These are phyloP conservation scores for Curvularia lunata DNA, from an alignment of 2,329 filamentous ascomycete species.

Conservation along the genomic window DNA sequence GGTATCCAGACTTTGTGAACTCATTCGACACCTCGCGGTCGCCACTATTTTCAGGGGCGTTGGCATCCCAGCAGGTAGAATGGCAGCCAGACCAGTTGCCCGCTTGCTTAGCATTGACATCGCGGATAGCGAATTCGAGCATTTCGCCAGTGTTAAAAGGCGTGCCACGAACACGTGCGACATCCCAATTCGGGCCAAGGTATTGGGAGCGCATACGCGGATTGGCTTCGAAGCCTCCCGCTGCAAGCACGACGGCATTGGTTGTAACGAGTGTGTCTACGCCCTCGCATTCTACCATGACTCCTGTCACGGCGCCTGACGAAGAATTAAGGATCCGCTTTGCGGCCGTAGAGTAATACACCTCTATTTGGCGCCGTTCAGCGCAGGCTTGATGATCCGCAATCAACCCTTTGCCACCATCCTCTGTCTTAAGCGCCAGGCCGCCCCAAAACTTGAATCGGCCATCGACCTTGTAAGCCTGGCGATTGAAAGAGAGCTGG, in stretches of 20 bases:
- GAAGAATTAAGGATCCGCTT: constrained; percentile 49
- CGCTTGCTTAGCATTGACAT: constrained; percentile 58
- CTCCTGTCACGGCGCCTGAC: constrained; percentile 42
- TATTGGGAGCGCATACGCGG: constrained; percentile 62
- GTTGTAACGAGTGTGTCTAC: constrained; percentile 40
- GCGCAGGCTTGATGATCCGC: constrained; percentile 57
- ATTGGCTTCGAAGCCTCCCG: constrained; percentile 70
- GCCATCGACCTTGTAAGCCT: constrained; percentile 69
- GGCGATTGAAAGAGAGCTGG: constrained; percentile 68
- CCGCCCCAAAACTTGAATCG: constrained; percentile 72
- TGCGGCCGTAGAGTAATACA: constrained; percentile 57
- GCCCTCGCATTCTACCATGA: constrained; percentile 40
- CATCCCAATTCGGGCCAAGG: constrained; percentile 67
- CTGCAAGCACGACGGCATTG: constrained; percentile 60
- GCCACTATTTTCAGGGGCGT: constrained; percentile 61
- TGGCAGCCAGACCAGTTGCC: constrained; percentile 72
- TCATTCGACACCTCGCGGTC: constrained; percentile 68
- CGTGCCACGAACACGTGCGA: constrained; percentile 67
- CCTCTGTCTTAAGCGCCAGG: constrained; percentile 63
- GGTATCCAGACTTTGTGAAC: constrained; percentile 73
- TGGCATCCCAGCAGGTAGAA: constrained; percentile 69
- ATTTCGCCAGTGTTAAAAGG: constrained; percentile 69
- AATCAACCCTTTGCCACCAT: constrained; percentile 66
- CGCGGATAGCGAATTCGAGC: constrained; percentile 60
- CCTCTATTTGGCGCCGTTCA: constrained; percentile 50